Evolutionary conservation across 345 rosid genomes (phyloP), one percentile per base, ranked within the genome.

Genomic region (Xanthoceras sorbifolium): DNA sequence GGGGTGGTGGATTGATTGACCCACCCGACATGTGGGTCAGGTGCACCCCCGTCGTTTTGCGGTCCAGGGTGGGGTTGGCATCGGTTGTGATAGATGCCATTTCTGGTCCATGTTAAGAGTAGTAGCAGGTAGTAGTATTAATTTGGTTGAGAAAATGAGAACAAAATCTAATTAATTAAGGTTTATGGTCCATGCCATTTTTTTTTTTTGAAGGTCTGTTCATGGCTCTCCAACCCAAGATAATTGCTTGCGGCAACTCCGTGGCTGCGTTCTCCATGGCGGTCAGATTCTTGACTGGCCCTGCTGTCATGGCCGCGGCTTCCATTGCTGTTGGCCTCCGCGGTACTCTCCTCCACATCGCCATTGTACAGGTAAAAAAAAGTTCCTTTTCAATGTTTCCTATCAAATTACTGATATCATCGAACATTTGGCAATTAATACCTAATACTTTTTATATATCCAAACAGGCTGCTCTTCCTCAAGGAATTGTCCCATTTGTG

Each of bases 161-260:
- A 57, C 63, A 46, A 61, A 6, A 72, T 34, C 67, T 50, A 38
- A 11, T 38, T 25, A 3, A 6, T 38, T 25, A 3, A 6, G 4
- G 59, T 18, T 17, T 11, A 3, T 20, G 54, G 54, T 71, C 31
- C 34, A 66, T 32, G 22, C 18, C 29, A 1, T 22, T 42, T 20
- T 28, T 23, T 23, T 59, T 59, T 38, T 38, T 12, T 52, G 61
- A 78, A 96, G 99, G 99, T 75, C 84, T 96, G 84, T 96, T 96
- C 82, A 96, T 96, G 99, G 99, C 99, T 40, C 86, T 96, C 73
- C 99, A 96, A 81, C 99, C 99, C n/a, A 93, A 89, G 88, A 90
- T 96, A 38, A 96, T 96, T 55, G 99, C 98, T 31, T 95, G 99
- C 72, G 99, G 99, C 64, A 95, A 95, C 84, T 85, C 94, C 0